A percentile compares a stretch with the other conserved stretches of the same genome.
Conservation (phyloP, 2,329 filamentous ascomycete genomes). For the Aspergillus melleus region DNA sequence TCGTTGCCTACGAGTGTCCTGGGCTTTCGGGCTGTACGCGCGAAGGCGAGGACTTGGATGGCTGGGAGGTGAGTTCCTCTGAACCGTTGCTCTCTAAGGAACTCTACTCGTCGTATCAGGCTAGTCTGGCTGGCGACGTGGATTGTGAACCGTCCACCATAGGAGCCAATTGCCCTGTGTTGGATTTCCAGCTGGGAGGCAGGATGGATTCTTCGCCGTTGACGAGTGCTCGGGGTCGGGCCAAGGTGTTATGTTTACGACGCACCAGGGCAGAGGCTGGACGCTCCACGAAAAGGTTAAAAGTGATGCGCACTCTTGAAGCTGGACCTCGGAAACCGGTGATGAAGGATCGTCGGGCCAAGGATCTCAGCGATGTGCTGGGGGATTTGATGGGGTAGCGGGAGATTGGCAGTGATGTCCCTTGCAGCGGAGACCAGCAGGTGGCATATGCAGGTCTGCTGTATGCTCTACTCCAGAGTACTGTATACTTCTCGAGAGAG, state of each 20-base stretch:
- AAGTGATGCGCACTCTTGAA: neutral
- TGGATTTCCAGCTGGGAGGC: conserved; percentile 27
- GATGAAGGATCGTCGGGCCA: conserved; percentile 27
- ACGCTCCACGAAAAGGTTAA: conserved; percentile 11
- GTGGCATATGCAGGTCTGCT: neutral
- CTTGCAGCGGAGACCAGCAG: neutral
- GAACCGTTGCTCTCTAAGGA: conserved; percentile 4
- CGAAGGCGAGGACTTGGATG: conserved; percentile 17
- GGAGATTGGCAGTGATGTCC: conserved; percentile 3
- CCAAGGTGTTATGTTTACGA: conserved; percentile 12
- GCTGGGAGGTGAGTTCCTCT: conserved; percentile 25
- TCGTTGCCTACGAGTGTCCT: conserved; percentile 36
- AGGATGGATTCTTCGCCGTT: neutral
- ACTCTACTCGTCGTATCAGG: conserved; percentile 20
- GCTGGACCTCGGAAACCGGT: conserved; percentile 16
- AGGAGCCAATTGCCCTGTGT: conserved; percentile 17
- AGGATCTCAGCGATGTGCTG: conserved; percentile 30
- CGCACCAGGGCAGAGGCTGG: conserved; percentile 7
- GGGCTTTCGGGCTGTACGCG: conserved; percentile 22
- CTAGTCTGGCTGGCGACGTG: conserved; percentile 2
- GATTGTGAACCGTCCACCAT: neutral
- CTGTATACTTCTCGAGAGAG: no score
- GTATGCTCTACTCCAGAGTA: no score
- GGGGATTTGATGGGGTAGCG: conserved; percentile 22
- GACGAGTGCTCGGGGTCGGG: neutral